Conservation (phyloP, 1,139 yeast species). For the Trichomonascaceae sp. region DNA sequence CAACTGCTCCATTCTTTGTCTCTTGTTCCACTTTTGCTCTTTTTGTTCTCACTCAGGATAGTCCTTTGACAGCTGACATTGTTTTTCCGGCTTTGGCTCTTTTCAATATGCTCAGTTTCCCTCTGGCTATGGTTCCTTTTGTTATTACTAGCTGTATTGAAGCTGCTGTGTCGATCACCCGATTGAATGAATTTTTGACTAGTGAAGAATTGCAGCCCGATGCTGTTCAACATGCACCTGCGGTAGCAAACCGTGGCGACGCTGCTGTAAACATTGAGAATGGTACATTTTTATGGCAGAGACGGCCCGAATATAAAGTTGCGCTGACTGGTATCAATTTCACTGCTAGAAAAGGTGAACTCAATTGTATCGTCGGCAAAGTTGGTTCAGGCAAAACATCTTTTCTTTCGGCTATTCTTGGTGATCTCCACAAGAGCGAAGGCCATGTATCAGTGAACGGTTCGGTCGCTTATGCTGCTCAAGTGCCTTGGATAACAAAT, state of each 20-base stretch:
- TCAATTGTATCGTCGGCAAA: slow-evolving; percentile 83
- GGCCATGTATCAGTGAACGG: slow-evolving; percentile 77
- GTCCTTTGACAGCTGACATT: slow-evolving; percentile 78
- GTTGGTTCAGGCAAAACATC: slow-evolving; percentile 95
- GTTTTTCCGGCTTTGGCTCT: slow-evolving; percentile 93
- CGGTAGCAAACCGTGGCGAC: slow-evolving; percentile 53
- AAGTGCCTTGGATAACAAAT: slow-evolving; percentile 94
- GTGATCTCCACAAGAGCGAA: slow-evolving; percentile 73
- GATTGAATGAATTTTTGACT: slow-evolving; percentile 68
- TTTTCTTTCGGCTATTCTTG: slow-evolving; percentile 72
- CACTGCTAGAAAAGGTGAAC: slow-evolving; percentile 67
- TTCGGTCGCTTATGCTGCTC: slow-evolving; percentile 83
- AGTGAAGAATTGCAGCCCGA: slow-evolving; percentile 77
- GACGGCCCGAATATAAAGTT: slow-evolving; percentile 67
- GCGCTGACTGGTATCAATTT: slow-evolving; percentile 71
- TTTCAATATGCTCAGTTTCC: slow-evolving; percentile 74
- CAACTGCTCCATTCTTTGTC: slow-evolving; percentile 83
- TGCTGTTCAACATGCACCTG: slow-evolving; percentile 59
- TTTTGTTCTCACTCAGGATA: slow-evolving; percentile 58
- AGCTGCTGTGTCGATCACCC: slow-evolving; percentile 78
- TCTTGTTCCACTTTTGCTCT: slow-evolving; percentile 88
- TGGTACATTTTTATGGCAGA: slow-evolving; percentile 87
- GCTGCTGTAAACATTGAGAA: slow-evolving; percentile 60
- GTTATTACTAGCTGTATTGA: slow-evolving; percentile 82
- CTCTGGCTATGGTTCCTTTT: slow-evolving; percentile 89